Evolutionary conservation across 805 yeast genomes (phyloP).

Genomic region (Wickerhamomyces strasburgensis): DNA sequence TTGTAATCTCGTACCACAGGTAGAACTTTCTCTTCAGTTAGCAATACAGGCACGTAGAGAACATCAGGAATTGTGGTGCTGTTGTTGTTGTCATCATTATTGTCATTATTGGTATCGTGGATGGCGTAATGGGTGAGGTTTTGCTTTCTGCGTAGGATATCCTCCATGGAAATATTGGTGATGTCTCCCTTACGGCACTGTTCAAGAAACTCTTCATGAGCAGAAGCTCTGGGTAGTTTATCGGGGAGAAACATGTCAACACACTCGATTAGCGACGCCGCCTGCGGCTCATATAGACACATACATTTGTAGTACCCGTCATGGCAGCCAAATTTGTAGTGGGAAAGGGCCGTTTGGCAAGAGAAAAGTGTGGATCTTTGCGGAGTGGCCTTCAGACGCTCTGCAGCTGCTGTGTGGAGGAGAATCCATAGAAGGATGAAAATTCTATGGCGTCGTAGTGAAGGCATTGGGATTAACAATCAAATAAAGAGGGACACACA

Average conservation of each 20-base stretch:
- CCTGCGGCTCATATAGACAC: slow-evolving; percentile 18
- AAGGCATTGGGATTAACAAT: too few species aligned
- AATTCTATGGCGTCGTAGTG: too few species aligned
- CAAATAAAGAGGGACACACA: too few species aligned
- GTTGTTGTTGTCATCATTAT: slow-evolving; percentile 1
- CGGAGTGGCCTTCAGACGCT: slow-evolving; percentile 18
- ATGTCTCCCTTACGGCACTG: slow-evolving; percentile 6
- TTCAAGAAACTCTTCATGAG: slow-evolving; percentile 7
- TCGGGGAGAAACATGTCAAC: slow-evolving; percentile 17
- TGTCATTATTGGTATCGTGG: slow-evolving; percentile 4
- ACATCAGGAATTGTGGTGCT: too few species aligned
- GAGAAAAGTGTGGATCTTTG: slow-evolving; percentile 22
- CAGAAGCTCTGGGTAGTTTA: slow-evolving; percentile 2
- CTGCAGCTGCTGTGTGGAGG: slow-evolving; percentile 4
- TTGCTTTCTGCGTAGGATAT: slow-evolving; percentile 3
- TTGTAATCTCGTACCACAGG: slow-evolving; percentile 19
- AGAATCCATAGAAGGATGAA: neutral
- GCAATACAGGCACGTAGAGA: slow-evolving; percentile 17
- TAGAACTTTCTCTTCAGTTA: slow-evolving; percentile 3
- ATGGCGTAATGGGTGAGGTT: slow-evolving; percentile 12
- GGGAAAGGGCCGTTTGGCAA: slow-evolving; percentile 17
- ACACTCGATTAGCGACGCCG: slow-evolving; percentile 19
- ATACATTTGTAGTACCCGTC: slow-evolving; percentile 14
- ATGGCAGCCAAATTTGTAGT: slow-evolving; percentile 18
- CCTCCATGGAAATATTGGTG: slow-evolving; percentile 6